Conservation (phyloP, 305 asterid genomes). For the Fraxinus dipetala region DNA sequence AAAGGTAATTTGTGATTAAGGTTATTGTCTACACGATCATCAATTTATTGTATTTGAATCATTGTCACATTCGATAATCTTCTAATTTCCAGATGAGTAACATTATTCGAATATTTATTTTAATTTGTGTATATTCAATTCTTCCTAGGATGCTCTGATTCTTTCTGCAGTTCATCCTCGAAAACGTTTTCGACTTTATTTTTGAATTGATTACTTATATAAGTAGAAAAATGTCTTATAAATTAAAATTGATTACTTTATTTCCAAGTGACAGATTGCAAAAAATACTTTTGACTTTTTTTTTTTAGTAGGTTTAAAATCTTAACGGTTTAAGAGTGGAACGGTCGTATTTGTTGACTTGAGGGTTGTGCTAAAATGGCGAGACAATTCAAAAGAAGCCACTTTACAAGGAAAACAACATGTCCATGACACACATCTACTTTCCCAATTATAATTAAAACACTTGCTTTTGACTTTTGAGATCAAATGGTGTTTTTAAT, state of each 20-base stretch:
- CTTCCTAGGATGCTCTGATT: too few relatives aligned
- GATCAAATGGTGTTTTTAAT: neutral
- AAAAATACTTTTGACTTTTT: neutral
- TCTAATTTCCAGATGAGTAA: neutral
- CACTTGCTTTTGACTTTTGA: neutral
- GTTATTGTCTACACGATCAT: too few relatives aligned
- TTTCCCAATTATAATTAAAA: neutral
- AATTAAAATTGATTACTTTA: too few relatives aligned
- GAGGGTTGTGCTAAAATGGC: slow-evolving; percentile 6
- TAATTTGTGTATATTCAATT: too few relatives aligned
- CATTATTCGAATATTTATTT: neutral
- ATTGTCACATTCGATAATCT: neutral
- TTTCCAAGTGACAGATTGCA: neutral
- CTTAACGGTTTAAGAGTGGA: neutral
- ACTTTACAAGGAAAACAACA: neutral
- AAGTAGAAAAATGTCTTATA: too few relatives aligned
- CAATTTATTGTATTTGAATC: neutral
- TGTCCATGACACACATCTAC: neutral
- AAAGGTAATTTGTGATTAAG: neutral
- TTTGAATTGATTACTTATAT: too few relatives aligned
- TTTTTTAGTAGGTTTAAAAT: neutral
- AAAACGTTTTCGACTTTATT: too few relatives aligned
- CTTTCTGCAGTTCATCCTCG: too few relatives aligned
- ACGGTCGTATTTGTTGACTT: neutral
- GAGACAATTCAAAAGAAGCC: slow-evolving; percentile 12